Conservation (phyloP, 2,329 filamentous ascomycete species). For the Pezicula carpinea region DNA sequence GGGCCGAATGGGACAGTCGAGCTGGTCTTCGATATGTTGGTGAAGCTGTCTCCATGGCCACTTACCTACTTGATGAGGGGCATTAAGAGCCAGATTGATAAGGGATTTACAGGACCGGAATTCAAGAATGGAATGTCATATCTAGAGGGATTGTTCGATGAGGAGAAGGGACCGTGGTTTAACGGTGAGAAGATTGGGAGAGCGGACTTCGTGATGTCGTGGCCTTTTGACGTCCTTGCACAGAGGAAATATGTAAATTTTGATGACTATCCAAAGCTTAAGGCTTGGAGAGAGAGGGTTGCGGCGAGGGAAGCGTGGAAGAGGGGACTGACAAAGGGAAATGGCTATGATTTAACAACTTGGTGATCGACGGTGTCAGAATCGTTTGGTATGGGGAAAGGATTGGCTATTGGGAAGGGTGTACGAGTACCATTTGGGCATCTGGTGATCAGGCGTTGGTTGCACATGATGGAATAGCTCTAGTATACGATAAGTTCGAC, state of each 20-base stretch:
- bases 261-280: slow-evolving; percentile 27
- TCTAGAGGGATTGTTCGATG: slow-evolving; percentile 21
- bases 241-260: slow-evolving; percentile 27
- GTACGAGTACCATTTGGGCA: no score
- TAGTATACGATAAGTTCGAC: no score
- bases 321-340: slow-evolving; percentile 27
- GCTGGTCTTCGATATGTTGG: slow-evolving; percentile 21
- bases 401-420: no score
- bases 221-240: slow-evolving; percentile 28
- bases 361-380: background rate
- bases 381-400: background rate
- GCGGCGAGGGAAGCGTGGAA: slow-evolving; percentile 27
- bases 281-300: slow-evolving; percentile 28
- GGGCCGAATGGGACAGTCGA: slow-evolving; percentile 18
- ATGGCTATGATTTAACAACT: slow-evolving; percentile 26
- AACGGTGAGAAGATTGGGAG: slow-evolving; percentile 28
- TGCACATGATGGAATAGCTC: no score
- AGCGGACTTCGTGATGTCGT: slow-evolving; percentile 31
- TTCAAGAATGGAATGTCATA: slow-evolving; percentile 17
- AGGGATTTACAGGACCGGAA: slow-evolving; percentile 16
- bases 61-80: slow-evolving; percentile 14
- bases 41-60: slow-evolving; percentile 22
- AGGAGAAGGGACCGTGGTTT: slow-evolving; percentile 20
- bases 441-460: no score
- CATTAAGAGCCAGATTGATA: slow-evolving; percentile 13